These are phyloP conservation scores for Endocarpon pusillum DNA, from an alignment of 495 filamentous ascomycete genomes.

Conservation along the genomic window DNA sequence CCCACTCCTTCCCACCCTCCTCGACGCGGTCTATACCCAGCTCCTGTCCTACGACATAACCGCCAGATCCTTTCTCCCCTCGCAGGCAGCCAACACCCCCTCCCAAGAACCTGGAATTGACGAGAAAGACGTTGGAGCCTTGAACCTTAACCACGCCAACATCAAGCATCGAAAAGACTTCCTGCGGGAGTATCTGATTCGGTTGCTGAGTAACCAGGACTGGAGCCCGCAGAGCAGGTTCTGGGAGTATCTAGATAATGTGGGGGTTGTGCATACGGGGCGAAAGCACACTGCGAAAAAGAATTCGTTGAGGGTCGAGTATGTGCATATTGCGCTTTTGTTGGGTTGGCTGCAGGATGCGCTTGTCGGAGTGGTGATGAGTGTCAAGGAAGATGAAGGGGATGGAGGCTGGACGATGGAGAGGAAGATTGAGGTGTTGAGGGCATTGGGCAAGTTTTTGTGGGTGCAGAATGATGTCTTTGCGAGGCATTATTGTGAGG, in stretches of 20 bases:
- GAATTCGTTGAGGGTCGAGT: constrained; percentile 48
- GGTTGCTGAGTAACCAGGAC: constrained; percentile 51
- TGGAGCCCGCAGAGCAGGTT: constrained; percentile 39
- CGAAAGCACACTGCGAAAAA: not conserved
- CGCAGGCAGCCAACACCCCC: no score
- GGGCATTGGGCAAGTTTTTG: constrained; percentile 42
- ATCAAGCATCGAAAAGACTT: constrained; percentile 65
- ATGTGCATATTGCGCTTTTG: constrained; percentile 52
- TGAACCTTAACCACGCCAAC: constrained; percentile 47
- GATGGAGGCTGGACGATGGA: constrained; percentile 37
- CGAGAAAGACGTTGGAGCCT: constrained; percentile 37
- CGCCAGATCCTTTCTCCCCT: constrained; percentile 40
- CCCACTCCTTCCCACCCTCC: constrained; percentile 45
- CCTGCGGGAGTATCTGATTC: constrained; percentile 49
- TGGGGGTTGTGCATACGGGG: constrained; percentile 30
- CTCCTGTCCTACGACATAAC: constrained; percentile 61
- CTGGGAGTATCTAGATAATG: constrained; percentile 66
- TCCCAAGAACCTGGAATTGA: constrained; percentile 28
- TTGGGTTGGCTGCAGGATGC: constrained; percentile 57
- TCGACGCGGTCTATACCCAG: constrained; percentile 64
- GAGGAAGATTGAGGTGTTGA: constrained; percentile 49
- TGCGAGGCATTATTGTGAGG: constrained; percentile 53
- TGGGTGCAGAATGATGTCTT: constrained; percentile 74
- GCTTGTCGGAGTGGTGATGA: constrained; percentile 56
- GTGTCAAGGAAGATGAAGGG: constrained; percentile 10